A percentile compares a stretch with the other conserved stretches of the same genome.
Evolutionary conservation across 306 rosid genomes (phyloP).

Genomic region (Quercus parvula): DNA sequence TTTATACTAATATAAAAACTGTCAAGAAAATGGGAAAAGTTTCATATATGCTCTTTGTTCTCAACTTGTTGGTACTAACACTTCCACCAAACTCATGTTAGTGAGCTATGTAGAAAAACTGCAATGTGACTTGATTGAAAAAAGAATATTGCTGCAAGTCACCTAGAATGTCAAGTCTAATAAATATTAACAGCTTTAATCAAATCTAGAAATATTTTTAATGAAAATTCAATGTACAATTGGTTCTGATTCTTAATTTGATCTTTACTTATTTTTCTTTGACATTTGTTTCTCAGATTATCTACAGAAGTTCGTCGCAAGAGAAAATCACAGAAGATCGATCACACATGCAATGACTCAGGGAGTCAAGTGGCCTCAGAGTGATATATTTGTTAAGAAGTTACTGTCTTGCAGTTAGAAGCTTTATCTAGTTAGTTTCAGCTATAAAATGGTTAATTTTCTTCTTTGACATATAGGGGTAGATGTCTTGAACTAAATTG

Average conservation of each 20-base stretch:
- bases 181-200: background rate
- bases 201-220: background rate
- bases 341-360: conserved; percentile 34
- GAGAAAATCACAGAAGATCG: conserved; percentile 38
- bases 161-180: background rate
- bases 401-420: background rate
- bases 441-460: background rate
- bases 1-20: background rate
- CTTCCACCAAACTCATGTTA: background rate
- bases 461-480: background rate
- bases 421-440: background rate
- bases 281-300: conserved; percentile 31
- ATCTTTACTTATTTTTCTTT: background rate
- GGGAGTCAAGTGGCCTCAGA: conserved; percentile 63
- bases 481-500: background rate
- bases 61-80: background rate
- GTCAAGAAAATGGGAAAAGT: too few species aligned
- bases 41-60: background rate
- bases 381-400: conserved; percentile 20
- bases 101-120: background rate
- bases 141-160: background rate
- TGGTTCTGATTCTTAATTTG: background rate
- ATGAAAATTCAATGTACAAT: background rate
- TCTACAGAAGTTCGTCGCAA: conserved; percentile 37
- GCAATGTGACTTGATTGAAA: too few species aligned